These are phyloP conservation scores for Exserohilum rostratum DNA, from an alignment of 2,329 filamentous ascomycete genomes.

Conservation along the genomic window DNA sequence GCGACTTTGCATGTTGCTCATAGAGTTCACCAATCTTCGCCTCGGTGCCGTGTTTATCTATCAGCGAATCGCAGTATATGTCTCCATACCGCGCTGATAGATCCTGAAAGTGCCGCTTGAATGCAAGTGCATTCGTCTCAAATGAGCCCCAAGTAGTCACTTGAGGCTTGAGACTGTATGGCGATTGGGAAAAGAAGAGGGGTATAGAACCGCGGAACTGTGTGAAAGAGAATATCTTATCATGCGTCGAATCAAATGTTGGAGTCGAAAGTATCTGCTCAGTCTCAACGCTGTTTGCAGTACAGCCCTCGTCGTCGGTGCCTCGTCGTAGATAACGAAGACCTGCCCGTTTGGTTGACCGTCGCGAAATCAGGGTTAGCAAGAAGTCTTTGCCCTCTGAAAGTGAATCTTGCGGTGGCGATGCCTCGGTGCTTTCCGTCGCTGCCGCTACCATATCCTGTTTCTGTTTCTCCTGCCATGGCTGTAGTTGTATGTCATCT, in stretches of 20 bases:
- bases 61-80: constrained; percentile 80
- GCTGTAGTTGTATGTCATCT: constrained; percentile 45
- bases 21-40: constrained; percentile 79
- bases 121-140: constrained; percentile 77
- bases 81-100: constrained; percentile 73
- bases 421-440: constrained; percentile 17
- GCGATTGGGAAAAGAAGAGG: constrained; percentile 91
- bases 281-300: constrained; percentile 91
- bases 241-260: constrained; percentile 64
- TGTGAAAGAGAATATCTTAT: constrained; percentile 78
- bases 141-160: constrained; percentile 81
- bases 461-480: constrained; percentile 39
- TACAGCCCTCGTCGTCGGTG: constrained; percentile 85
- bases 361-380: constrained; percentile 88
- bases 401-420: constrained; percentile 43
- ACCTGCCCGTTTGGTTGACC: constrained; percentile 84
- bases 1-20: constrained; percentile 67
- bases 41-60: constrained; percentile 88
- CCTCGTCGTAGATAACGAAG: constrained; percentile 89
- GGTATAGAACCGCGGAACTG: constrained; percentile 92
- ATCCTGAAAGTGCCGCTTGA: constrained; percentile 77
- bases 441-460: constrained; percentile 27
- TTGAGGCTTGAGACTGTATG: constrained; percentile 88
- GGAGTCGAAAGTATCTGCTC: constrained; percentile 86
- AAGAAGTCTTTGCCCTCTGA: constrained; percentile 62